phyloP scores from a whole-genome alignment of 129 eudicot genomes.

The Helianthus tuberosus region DNA sequence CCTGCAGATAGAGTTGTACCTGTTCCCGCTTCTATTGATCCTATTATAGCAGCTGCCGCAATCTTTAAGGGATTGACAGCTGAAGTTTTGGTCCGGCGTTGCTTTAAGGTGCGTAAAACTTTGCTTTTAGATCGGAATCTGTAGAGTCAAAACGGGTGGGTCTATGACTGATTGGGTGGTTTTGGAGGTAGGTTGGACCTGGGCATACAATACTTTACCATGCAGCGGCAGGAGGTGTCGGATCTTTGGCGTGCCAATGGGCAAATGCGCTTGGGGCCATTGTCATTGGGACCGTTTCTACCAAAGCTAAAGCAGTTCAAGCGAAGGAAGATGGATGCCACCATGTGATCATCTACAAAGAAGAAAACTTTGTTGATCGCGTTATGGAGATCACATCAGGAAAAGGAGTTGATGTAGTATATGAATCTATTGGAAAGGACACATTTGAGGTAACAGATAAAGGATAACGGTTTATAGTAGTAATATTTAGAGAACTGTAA shows the following conservation, averaged over 20 bases:
- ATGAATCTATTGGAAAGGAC: conserved; percentile 65
- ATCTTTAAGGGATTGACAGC: conserved; percentile 64
- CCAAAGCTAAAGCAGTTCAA: conserved; percentile 49
- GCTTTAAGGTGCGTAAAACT: conserved; percentile 38
- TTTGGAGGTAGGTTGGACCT: conserved; percentile 42
- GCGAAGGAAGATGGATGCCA: conserved; percentile 75
- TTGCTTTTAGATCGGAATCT: neutral
- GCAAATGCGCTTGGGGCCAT: conserved; percentile 60
- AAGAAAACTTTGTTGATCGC: conserved; percentile 58
- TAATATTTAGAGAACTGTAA: no score
- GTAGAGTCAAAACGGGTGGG: no score
- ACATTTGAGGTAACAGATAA: conserved; percentile 47
- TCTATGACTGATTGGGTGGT: neutral
- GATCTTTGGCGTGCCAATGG: conserved; percentile 68
- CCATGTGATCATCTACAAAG: conserved; percentile 56
- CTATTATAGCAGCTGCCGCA: conserved; percentile 48
- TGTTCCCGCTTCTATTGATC: conserved; percentile 56
- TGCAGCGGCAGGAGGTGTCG: conserved; percentile 69
- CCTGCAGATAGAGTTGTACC: conserved; percentile 83
- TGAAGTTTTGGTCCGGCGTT: conserved; percentile 39
- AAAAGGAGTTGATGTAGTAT: conserved; percentile 57
- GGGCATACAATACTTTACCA: conserved; percentile 58
- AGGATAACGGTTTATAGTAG: no score
- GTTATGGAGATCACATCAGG: conserved; percentile 60
- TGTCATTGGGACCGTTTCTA: conserved; percentile 66